phyloP scores from a whole-genome alignment of 768 basidiomycete genomes.

The Leccinum fibrillosum region DNA sequence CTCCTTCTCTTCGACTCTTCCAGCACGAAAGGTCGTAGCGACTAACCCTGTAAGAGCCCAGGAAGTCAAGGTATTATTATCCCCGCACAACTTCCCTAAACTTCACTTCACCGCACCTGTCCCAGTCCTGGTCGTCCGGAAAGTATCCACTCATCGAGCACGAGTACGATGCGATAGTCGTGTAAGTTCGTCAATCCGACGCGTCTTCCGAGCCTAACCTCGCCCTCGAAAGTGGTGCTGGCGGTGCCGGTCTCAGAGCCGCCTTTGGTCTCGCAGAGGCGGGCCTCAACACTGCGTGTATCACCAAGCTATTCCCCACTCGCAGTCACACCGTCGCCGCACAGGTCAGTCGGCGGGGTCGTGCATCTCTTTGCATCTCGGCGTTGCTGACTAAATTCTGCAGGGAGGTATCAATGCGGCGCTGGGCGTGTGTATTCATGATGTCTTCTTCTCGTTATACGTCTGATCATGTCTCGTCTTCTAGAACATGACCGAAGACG shows the following conservation, averaged over 20 bases:
- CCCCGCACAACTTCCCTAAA: constrained; percentile 5
- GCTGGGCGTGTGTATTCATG: constrained; percentile 63
- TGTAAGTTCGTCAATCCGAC: constrained; percentile 57
- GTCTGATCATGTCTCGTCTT: background rate
- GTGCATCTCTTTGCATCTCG: background rate
- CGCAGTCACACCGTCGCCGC: constrained; percentile 98
- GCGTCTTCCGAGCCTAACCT: constrained; percentile 12
- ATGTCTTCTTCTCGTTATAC: constrained; percentile 5
- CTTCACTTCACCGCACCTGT: constrained; percentile 4
- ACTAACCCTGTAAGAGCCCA: constrained; percentile 77
- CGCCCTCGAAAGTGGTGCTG: constrained; percentile 71
- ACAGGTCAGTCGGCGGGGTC: constrained; percentile 52
- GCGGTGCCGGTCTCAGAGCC: constrained; percentile 96
- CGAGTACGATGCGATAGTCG: constrained; percentile 97
- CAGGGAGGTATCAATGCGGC: constrained; percentile 99
- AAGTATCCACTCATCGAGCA: constrained; percentile 98
- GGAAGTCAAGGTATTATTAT: constrained; percentile 63
- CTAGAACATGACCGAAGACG: constrained; percentile 98
- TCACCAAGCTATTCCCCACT: constrained; percentile 98
- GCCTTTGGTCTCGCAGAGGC: constrained; percentile 98
- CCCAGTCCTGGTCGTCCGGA: constrained; percentile 72
- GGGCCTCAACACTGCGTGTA: constrained; percentile 98
- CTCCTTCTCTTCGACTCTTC: constrained; percentile 64
- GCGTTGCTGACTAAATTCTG: constrained; percentile 12
- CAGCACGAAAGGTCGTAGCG: constrained; percentile 58